phyloP scores from a whole-genome alignment of 371 early-diverging fungal genomes.

The Syncephalastrum racemosum region DNA sequence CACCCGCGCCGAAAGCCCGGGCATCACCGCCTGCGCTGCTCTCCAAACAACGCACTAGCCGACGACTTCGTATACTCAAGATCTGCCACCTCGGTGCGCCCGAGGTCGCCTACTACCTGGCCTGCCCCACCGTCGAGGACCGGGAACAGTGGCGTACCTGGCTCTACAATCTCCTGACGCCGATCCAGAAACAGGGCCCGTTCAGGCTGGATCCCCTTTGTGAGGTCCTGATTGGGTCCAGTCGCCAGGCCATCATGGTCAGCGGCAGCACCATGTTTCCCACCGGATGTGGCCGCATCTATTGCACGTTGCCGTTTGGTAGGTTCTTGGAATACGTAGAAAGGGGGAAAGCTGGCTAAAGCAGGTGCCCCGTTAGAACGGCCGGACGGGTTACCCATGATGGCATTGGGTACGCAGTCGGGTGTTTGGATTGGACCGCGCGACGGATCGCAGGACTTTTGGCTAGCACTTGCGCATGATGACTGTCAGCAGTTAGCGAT shows the following conservation, averaged over 20 bases:
- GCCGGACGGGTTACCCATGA: constrained; percentile 7
- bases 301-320: constrained; percentile 17
- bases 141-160: constrained; percentile 16
- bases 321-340: neutral
- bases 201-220: constrained; percentile 13
- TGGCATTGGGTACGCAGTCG: constrained; percentile 23
- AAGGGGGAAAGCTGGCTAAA: too few relatives aligned
- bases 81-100: constrained; percentile 16
- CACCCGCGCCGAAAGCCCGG: too few relatives aligned
- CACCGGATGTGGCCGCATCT: constrained; percentile 18
- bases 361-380: too few relatives aligned
- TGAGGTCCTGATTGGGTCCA: constrained; percentile 11
- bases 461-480: constrained; percentile 16
- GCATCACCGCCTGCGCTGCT: neutral
- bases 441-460: constrained; percentile 14
- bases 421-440: constrained; percentile 30
- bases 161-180: constrained; percentile 1
- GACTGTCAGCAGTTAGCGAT: constrained; percentile 25
- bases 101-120: constrained; percentile 12
- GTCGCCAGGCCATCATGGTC: constrained; percentile 8
- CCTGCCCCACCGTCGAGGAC: constrained; percentile 9
- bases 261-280: constrained; percentile 13
- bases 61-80: constrained; percentile 6
- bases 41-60: neutral
- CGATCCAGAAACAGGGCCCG: constrained; percentile 9